Percentiles rank a stretch among this genome's conserved stretches.
These are phyloP conservation scores for Tricholomella constricta DNA, from an alignment of 768 basidiomycete species.

Conservation along the genomic window DNA sequence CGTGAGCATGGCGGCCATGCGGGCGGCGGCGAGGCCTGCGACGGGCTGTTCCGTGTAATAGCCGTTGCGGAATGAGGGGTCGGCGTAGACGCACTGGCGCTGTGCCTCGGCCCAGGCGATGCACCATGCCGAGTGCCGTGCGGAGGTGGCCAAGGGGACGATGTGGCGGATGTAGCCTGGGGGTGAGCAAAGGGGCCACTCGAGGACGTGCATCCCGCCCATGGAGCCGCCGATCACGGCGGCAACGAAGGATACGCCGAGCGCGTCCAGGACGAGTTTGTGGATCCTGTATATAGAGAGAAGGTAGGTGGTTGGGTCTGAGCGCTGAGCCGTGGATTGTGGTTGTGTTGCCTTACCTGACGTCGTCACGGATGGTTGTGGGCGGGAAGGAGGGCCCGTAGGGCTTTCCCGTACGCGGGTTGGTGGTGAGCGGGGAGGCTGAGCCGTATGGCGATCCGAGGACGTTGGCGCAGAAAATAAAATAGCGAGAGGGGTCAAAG, in stretches of 20 bases:
- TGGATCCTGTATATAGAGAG: constrained; percentile 86
- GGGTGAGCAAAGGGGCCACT: constrained; percentile 89
- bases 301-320: no score
- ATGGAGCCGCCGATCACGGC: constrained; percentile 96
- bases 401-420: constrained; percentile 71
- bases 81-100: constrained; percentile 93
- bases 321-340: no score
- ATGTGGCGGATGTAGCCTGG: constrained; percentile 77
- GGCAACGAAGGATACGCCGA: constrained; percentile 78
- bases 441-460: constrained; percentile 96
- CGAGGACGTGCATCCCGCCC: constrained; percentile 97
- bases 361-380: constrained; percentile 91
- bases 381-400: constrained; percentile 95
- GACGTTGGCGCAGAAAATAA: constrained; percentile 93
- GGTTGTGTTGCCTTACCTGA: constrained; percentile 52
- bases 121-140: constrained; percentile 96
- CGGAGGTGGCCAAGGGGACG: constrained; percentile 90
- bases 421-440: constrained; percentile 80
- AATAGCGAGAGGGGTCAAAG: constrained; percentile 85
- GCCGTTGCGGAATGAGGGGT: constrained; percentile 84
- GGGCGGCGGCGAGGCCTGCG: constrained; percentile 84
- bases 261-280: constrained; percentile 79
- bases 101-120: constrained; percentile 99
- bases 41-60: constrained; percentile 79
- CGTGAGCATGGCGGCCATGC: constrained; percentile 93